These are phyloP conservation scores for Fomitopsis serialis DNA, from an alignment of 768 basidiomycete species.

Conservation along the genomic window DNA sequence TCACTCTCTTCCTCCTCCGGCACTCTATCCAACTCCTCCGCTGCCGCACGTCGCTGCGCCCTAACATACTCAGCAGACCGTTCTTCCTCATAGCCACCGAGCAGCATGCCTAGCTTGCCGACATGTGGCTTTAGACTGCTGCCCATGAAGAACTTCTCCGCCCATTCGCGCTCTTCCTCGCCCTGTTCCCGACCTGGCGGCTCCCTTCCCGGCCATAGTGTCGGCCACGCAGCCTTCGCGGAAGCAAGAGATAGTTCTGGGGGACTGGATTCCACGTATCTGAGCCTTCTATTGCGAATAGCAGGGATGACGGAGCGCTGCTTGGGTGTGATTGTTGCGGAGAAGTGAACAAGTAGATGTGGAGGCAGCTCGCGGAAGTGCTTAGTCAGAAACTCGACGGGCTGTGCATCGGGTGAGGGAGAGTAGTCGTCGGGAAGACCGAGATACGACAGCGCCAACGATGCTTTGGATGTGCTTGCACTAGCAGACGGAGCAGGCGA, in stretches of 20 bases:
- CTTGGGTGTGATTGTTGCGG: conserved; percentile 45
- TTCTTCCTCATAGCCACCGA: conserved; percentile 76
- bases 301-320: conserved; percentile 56
- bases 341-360: conserved; percentile 45
- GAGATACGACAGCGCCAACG: conserved; percentile 37
- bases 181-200: conserved; percentile 45
- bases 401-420: conserved; percentile 53
- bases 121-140: conserved; percentile 51
- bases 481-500: not conserved
- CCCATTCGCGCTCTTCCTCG: conserved; percentile 70
- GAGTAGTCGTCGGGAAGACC: conserved; percentile 52
- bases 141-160: conserved; percentile 49
- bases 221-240: conserved; percentile 59
- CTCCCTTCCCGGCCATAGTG: conserved; percentile 58
- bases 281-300: conserved; percentile 71
- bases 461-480: not conserved
- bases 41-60: conserved; percentile 36
- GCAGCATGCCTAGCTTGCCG: conserved; percentile 60
- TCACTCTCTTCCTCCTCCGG: conserved; percentile 58
- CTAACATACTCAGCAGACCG: conserved; percentile 62
- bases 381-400: conserved; percentile 57
- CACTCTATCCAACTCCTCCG: conserved; percentile 40
- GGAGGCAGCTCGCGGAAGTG: conserved; percentile 65
- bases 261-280: conserved; percentile 52
- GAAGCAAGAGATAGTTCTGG: conserved; percentile 46